Percentiles rank a stretch among this genome's conserved stretches.
Evolutionary conservation across 306 rosid genomes (phyloP).

Genomic region (Acacia crassicarpa): DNA sequence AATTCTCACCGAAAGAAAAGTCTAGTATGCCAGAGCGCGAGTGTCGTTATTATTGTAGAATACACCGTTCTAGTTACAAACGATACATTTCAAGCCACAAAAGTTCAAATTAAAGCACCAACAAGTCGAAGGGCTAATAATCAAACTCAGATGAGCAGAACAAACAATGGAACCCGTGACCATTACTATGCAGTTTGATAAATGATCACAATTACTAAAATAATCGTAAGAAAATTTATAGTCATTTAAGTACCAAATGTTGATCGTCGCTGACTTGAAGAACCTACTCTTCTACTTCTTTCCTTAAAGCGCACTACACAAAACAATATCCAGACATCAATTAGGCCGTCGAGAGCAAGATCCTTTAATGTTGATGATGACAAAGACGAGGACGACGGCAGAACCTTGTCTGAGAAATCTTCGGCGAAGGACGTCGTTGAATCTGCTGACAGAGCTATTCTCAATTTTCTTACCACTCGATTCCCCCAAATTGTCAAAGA

Average conservation of each 20-base stretch:
- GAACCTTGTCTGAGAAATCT: conserved; percentile 91
- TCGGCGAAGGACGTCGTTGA: conserved; percentile 82
- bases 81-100: not conserved
- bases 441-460: conserved; percentile 53
- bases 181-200: not conserved
- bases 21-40: conserved; percentile 10
- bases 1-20: conserved; percentile 6
- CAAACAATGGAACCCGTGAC: not conserved
- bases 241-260: conserved; percentile 47
- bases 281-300: conserved; percentile 51
- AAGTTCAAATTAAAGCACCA: not conserved
- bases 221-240: not conserved
- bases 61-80: conserved; percentile 12
- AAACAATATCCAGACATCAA: conserved; percentile 14
- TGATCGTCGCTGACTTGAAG: conserved; percentile 46
- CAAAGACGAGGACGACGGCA: not conserved
- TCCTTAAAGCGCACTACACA: conserved; percentile 71
- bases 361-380: not conserved
- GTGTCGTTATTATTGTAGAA: not conserved
- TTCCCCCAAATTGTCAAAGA: conserved; percentile 68
- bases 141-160: not conserved
- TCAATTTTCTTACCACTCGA: conserved; percentile 40
- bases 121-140: not conserved
- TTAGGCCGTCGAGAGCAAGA: not conserved
- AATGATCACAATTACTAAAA: not conserved